Evolutionary conservation across 2,329 filamentous ascomycete species (phyloP), one percentile per base, ranked within the genome.

Genomic region (Paracoccidioides brasiliensis): DNA sequence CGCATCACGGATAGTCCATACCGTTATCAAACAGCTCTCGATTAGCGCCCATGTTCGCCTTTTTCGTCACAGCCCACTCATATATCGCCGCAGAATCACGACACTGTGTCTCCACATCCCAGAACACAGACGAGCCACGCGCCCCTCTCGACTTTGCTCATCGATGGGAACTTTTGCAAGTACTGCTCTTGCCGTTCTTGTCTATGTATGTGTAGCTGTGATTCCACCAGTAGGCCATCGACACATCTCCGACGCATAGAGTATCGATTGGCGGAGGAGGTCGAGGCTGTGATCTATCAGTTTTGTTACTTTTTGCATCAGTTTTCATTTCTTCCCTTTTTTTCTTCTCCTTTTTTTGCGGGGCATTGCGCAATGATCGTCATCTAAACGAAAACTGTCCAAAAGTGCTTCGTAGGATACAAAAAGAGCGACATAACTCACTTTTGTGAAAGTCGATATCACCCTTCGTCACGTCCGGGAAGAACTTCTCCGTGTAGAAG

Each of bases 191-290:
- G 43, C 9, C 58, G 7, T 43, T 30, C 5, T 41, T 50, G 45
- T 57, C 56, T 28, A 15, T 56, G 45, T 55, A 56, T 0, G 52
- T 55, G 44, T 51, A 60, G 44, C 52, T 57, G 14, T 28, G 42
- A 28, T 60, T 60, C 58, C 58, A 60, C 56, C 58, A 60, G 44
- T 53, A 54, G 5, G 56, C 43, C 44, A 60, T 50, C 2, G 57
- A 57, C 3, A 46, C 48, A 28, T 60, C 59, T 30, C 53, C 57
- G 30, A 51, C 55, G 49, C 57, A 59, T 38, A 59, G 50, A n/a
- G n/a, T 22, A 60, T 56, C 2, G 54, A 52, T 59, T 59, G 59
- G 15, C 57, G 59, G 41, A 60, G 53, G 42, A 60, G 45, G 50
- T 60, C 59, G 40, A 60, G 55, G 50, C 57, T 59, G 50, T 60